These are phyloP conservation scores for Lyophyllum atratum DNA, from an alignment of 768 basidiomycete genomes.

Conservation along the genomic window DNA sequence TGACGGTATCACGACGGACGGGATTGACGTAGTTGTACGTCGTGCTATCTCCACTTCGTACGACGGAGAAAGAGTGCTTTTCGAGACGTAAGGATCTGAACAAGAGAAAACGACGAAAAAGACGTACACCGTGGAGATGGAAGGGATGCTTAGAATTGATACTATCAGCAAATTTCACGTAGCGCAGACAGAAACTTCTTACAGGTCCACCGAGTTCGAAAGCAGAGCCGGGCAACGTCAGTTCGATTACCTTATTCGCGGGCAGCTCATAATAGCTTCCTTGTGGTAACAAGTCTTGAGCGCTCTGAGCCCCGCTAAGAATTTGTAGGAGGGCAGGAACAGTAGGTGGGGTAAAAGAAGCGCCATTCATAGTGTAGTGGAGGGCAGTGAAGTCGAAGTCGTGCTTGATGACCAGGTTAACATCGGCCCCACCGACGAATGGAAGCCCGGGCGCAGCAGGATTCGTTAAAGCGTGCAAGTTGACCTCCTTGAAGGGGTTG, in stretches of 20 bases:
- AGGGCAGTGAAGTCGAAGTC: slow-evolving; percentile 12
- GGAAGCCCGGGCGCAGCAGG: slow-evolving; percentile 32
- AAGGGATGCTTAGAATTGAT: slow-evolving; percentile 10
- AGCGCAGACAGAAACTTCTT: slow-evolving; percentile 22
- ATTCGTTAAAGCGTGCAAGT: slow-evolving; percentile 32
- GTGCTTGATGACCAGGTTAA: slow-evolving; percentile 37
- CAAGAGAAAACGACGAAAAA: background rate
- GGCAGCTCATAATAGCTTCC: slow-evolving; percentile 48
- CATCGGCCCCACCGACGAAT: slow-evolving; percentile 41
- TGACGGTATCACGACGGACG: slow-evolving; percentile 53
- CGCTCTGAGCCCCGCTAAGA: slow-evolving; percentile 42
- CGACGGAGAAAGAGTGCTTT: slow-evolving; percentile 33
- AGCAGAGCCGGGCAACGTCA: slow-evolving; percentile 40
- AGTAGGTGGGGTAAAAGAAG: slow-evolving; percentile 34
- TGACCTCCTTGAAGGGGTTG: slow-evolving; percentile 18
- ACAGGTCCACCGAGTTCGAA: slow-evolving; percentile 30
- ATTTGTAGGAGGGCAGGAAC: slow-evolving; percentile 49
- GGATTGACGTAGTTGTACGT: slow-evolving; percentile 25
- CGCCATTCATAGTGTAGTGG: slow-evolving; percentile 31
- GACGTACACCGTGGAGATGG: slow-evolving; percentile 14
- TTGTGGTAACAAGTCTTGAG: slow-evolving; percentile 39
- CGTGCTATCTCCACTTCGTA: slow-evolving; percentile 32
- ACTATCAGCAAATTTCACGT: background rate
- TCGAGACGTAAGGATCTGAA: background rate
- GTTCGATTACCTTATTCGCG: slow-evolving; percentile 45